A percentile compares a stretch with the other conserved stretches of the same genome.
Conservation (phyloP, 2,329 filamentous ascomycete species). For the Ploettnerulaceae sp. region DNA sequence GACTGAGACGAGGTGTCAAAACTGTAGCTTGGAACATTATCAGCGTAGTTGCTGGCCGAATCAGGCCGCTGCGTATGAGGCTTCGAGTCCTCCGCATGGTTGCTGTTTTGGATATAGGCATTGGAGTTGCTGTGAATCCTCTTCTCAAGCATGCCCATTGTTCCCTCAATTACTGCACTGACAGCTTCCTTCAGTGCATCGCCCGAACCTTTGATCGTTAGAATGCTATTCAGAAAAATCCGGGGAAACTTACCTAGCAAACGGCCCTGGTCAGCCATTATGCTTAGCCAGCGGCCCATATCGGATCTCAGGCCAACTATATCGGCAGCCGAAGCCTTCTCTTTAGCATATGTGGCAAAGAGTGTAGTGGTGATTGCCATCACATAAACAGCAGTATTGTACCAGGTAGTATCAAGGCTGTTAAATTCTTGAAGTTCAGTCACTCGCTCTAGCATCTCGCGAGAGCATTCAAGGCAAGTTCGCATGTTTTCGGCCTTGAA, state of each 20-base stretch:
- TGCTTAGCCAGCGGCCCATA: constrained; percentile 64
- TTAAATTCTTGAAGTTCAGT: constrained; percentile 57
- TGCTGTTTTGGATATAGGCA: constrained; percentile 19
- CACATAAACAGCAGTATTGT: constrained; percentile 66
- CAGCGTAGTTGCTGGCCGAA: constrained; percentile 5
- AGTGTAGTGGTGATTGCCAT: constrained; percentile 69
- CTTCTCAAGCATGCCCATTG: constrained; percentile 41
- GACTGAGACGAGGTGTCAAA: constrained; percentile 12
- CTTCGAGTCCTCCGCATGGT: constrained; percentile 9
- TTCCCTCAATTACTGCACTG: constrained; percentile 44
- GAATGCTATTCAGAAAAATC: neutral
- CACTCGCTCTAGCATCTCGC: constrained; percentile 57
- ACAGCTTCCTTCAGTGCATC: constrained; percentile 44
- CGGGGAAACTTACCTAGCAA: constrained; percentile 55
- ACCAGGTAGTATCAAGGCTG: constrained; percentile 74
- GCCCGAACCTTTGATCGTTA: constrained; percentile 39
- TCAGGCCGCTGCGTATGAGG: constrained; percentile 2
- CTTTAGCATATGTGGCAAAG: constrained; percentile 63
- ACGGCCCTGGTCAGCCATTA: constrained; percentile 61
- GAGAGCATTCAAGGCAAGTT: constrained; percentile 61
- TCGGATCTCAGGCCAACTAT: constrained; percentile 57
- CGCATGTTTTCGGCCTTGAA: constrained; percentile 58
- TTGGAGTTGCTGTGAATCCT: constrained; percentile 38
- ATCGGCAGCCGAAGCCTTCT: constrained; percentile 53
- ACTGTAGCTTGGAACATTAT: constrained; percentile 10